Evolutionary conservation across 192 early-diverging fungal species (phyloP).

Genomic region (Haplosporangium gracile): DNA sequence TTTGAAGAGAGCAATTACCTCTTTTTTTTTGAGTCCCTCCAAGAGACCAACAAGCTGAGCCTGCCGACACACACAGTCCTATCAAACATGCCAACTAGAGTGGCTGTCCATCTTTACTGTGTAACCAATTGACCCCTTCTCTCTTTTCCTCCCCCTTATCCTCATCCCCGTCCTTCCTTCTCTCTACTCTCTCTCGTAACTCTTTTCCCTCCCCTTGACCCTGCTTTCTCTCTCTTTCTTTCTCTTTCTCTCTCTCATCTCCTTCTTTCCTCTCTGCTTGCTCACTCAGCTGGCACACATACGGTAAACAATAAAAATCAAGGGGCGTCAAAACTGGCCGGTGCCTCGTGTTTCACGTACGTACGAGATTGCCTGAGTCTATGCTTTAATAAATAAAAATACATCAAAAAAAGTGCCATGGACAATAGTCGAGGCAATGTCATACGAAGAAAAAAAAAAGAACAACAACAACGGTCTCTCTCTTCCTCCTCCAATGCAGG

Average conservation of each 20-base stretch:
- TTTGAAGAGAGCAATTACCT: slow-evolving; percentile 3
- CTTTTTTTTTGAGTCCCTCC: background rate
- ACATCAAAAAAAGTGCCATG: background rate
- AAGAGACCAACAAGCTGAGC: slow-evolving; percentile 3
- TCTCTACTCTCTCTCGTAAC: background rate
- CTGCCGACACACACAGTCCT: background rate
- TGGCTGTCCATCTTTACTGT: no score
- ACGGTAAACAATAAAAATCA: background rate
- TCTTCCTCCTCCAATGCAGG: background rate
- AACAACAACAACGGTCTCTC: background rate
- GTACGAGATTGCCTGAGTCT: background rate
- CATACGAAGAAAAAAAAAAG: background rate
- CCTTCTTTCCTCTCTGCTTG: no score
- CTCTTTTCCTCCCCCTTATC: background rate
- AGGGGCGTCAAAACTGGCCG: background rate
- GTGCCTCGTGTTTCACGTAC: background rate
- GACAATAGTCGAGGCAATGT: background rate
- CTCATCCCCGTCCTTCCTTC: background rate
- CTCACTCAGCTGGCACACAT: background rate
- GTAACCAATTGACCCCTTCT: background rate
- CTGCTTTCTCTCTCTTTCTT: background rate
- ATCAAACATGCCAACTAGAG: no score
- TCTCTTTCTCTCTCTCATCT: no score
- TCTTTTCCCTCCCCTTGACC: background rate
- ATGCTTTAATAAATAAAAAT: background rate